phyloP scores from a whole-genome alignment of 305 asterid species.

The Fraxinus paxiana region DNA sequence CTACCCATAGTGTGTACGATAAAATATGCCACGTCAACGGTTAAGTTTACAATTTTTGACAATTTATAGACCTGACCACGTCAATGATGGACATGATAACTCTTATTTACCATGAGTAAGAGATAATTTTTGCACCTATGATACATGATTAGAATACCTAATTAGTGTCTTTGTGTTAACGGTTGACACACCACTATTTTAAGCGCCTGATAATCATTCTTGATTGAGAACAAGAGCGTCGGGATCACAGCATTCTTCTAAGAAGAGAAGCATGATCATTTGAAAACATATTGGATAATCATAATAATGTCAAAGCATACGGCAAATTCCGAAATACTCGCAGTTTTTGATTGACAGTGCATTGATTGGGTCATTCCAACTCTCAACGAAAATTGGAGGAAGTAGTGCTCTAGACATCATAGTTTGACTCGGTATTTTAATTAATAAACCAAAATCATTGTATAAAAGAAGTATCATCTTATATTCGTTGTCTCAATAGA shows the following conservation, averaged over 20 bases:
- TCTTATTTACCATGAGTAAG: too few relatives aligned
- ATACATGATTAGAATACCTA: not conserved
- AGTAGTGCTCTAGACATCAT: too few relatives aligned
- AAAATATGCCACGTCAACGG: too few relatives aligned
- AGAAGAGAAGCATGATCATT: not conserved
- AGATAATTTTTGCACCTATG: too few relatives aligned
- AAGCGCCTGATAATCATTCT: not conserved
- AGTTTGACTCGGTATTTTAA: too few relatives aligned
- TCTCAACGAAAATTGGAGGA: too few relatives aligned
- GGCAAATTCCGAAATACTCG: conserved; percentile 14
- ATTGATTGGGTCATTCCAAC: not conserved
- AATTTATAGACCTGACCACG: not conserved
- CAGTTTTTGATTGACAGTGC: not conserved
- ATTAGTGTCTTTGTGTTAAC: not conserved
- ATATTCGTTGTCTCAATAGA: too few relatives aligned
- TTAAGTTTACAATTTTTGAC: too few relatives aligned
- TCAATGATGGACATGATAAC: too few relatives aligned
- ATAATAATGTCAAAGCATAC: not conserved
- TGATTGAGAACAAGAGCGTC: not conserved
- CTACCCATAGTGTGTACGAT: too few relatives aligned
- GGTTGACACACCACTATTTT: not conserved
- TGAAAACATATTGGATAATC: not conserved
- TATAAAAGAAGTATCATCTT: too few relatives aligned
- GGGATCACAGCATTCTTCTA: not conserved
- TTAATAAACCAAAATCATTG: too few relatives aligned